These are phyloP conservation scores for Phyllosticta citrichinensis DNA, from an alignment of 2,329 filamentous ascomycete species.

Conservation along the genomic window DNA sequence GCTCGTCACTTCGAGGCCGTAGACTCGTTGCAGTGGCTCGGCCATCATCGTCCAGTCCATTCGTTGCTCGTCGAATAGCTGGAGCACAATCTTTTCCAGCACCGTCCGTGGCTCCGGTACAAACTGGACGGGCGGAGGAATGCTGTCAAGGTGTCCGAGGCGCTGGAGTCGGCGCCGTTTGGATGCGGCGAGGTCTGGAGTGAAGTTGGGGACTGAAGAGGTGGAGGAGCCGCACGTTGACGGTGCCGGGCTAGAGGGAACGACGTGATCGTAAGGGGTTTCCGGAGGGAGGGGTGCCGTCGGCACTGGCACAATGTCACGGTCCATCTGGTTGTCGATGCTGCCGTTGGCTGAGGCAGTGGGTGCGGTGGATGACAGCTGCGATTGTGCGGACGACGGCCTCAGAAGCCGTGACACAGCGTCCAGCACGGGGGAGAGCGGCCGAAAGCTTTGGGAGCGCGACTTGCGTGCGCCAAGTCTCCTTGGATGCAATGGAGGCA, in stretches of 20 bases:
- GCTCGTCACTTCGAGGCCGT: slow-evolving; percentile 24
- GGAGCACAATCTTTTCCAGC: slow-evolving; percentile 26
- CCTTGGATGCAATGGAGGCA: slow-evolving; percentile 4
- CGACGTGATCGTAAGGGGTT: slow-evolving; percentile 4
- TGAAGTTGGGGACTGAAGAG: slow-evolving; percentile 13
- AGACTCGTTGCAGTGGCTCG: slow-evolving; percentile 23
- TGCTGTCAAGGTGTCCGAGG: not conserved
- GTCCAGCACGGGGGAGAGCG: slow-evolving; percentile 6
- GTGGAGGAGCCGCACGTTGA: slow-evolving; percentile 20
- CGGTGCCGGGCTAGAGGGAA: slow-evolving; percentile 5
- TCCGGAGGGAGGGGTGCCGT: slow-evolving; percentile 11
- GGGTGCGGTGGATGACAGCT: slow-evolving; percentile 3
- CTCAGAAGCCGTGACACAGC: slow-evolving; percentile 3
- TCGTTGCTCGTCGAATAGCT: slow-evolving; percentile 24
- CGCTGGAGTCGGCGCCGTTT: slow-evolving; percentile 7
- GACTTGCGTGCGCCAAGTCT: slow-evolving; percentile 20
- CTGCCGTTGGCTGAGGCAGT: slow-evolving; percentile 9
- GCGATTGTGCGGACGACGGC: slow-evolving; percentile 6
- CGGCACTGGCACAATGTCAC: slow-evolving; percentile 18
- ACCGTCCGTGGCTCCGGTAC: slow-evolving; percentile 2
- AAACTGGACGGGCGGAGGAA: not conserved
- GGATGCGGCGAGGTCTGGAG: slow-evolving; percentile 11
- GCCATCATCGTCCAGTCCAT: slow-evolving; percentile 30
- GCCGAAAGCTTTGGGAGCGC: slow-evolving; percentile 16
- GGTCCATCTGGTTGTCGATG: slow-evolving; percentile 17